These are phyloP conservation scores for Trichophyton mentagrophytes DNA, from an alignment of 2,329 filamentous ascomycete genomes.

Conservation along the genomic window DNA sequence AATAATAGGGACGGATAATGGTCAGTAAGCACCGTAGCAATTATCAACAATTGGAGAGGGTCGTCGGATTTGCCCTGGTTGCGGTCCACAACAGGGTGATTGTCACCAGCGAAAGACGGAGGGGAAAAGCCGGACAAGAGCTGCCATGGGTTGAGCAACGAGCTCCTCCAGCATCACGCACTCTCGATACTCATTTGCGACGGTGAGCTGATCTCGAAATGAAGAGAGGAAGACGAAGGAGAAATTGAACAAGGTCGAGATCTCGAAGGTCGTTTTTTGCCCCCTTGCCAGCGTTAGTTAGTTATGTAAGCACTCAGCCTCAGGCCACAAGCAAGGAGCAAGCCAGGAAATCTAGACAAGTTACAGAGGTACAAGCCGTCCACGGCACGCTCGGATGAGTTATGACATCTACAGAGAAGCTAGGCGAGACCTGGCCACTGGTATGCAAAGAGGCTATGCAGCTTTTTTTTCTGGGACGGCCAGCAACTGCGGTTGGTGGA, in stretches of 20 bases:
- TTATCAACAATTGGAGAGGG: too few relatives aligned
- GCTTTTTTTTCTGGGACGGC: background rate
- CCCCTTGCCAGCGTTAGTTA: background rate
- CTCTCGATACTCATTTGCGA: background rate
- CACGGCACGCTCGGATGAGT: background rate
- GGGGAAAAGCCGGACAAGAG: background rate
- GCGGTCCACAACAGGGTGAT: background rate
- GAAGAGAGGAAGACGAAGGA: background rate
- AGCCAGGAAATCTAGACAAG: background rate
- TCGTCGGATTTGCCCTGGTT: too few relatives aligned
- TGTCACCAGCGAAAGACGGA: background rate
- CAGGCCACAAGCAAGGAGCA: background rate
- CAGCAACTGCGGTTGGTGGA: background rate
- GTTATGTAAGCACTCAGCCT: background rate
- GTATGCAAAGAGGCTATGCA: background rate
- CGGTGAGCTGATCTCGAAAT: too few relatives aligned
- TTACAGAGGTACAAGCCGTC: background rate
- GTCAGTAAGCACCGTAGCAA: background rate
- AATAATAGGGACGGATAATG: background rate
- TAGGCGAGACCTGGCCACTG: background rate
- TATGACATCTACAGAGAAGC: background rate
- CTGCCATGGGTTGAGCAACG: background rate
- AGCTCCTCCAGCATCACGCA: background rate
- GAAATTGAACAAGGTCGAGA: background rate
- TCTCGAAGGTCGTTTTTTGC: background rate